Conservation (phyloP, 208 protist species). For the Leishmania amazonensis region DNA sequence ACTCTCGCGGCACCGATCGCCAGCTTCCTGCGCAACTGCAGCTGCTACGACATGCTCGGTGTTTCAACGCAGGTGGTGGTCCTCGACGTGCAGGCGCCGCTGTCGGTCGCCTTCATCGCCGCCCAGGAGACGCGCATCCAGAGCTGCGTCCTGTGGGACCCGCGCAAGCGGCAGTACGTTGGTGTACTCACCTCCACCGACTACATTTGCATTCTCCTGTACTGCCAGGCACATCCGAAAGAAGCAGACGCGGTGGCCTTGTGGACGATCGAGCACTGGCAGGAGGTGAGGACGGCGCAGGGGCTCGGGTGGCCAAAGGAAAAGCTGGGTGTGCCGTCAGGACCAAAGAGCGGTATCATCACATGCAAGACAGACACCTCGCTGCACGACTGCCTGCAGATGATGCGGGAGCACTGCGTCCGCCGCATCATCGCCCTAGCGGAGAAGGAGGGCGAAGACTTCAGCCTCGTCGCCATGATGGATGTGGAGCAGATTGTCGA, state of each 20-base stretch:
- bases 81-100: slow-evolving; percentile 70
- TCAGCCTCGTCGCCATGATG: slow-evolving; percentile 71
- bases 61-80: slow-evolving; percentile 89
- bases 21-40: slow-evolving; percentile 70
- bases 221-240: slow-evolving; percentile 65
- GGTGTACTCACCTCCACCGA: slow-evolving; percentile 84
- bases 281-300: slow-evolving; percentile 30
- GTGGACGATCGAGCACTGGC: slow-evolving; percentile 77
- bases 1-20: slow-evolving; percentile 64
- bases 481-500: slow-evolving; percentile 86
- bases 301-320: slow-evolving; percentile 25
- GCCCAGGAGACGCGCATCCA: slow-evolving; percentile 86
- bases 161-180: slow-evolving; percentile 49
- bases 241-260: slow-evolving; percentile 60
- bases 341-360: slow-evolving; percentile 32
- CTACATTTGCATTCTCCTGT: slow-evolving; percentile 88
- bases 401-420: slow-evolving; percentile 57
- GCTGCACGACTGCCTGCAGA: slow-evolving; percentile 67
- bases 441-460: slow-evolving; percentile 69
- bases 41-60: slow-evolving; percentile 85
- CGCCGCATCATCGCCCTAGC: slow-evolving; percentile 68
- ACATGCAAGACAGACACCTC: slow-evolving; percentile 70
- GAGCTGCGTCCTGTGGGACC: slow-evolving; percentile 85
- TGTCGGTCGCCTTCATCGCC: slow-evolving; percentile 85
- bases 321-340: slow-evolving; percentile 3